Evolutionary conservation across 225 moss, liverwort and hornwort species (phyloP).

Genomic region (Straminergon stramineum): DNA sequence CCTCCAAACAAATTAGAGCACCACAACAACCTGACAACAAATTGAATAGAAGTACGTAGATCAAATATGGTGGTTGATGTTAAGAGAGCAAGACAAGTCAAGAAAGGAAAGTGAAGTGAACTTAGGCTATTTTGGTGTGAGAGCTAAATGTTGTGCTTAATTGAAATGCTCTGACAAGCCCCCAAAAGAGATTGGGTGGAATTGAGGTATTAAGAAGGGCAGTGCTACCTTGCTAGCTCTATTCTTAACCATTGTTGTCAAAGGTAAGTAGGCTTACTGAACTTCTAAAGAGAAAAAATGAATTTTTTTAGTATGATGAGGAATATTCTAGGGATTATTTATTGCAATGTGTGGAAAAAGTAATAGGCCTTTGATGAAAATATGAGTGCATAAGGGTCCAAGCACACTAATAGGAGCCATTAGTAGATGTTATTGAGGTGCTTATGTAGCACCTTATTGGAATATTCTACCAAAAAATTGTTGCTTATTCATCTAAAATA

Average conservation of each 20-base stretch:
- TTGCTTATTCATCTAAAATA: too few relatives aligned
- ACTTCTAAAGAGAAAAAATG: neutral
- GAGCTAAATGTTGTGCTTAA: too few relatives aligned
- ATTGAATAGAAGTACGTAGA: accelerated
- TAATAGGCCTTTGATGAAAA: neutral
- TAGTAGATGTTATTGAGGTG: too few relatives aligned
- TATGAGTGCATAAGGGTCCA: too few relatives aligned
- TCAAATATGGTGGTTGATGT: neutral
- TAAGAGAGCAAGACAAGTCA: accelerated
- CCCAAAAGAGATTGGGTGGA: neutral
- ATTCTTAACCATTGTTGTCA: neutral
- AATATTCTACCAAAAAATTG: too few relatives aligned
- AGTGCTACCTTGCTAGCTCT: accelerated
- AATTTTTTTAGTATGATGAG: neutral
- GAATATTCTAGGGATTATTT: accelerated
- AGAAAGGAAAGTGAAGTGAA: accelerated
- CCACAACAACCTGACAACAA: accelerated
- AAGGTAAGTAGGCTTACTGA: neutral
- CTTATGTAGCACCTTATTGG: too few relatives aligned
- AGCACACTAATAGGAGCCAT: too few relatives aligned
- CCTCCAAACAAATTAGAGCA: neutral
- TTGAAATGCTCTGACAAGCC: too few relatives aligned
- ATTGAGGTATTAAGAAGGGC: too few relatives aligned
- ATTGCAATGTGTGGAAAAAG: accelerated
- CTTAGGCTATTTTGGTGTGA: neutral